Evolutionary conservation across 345 rosid genomes (phyloP).

Genomic region (Eucalyptus cloeziana): DNA sequence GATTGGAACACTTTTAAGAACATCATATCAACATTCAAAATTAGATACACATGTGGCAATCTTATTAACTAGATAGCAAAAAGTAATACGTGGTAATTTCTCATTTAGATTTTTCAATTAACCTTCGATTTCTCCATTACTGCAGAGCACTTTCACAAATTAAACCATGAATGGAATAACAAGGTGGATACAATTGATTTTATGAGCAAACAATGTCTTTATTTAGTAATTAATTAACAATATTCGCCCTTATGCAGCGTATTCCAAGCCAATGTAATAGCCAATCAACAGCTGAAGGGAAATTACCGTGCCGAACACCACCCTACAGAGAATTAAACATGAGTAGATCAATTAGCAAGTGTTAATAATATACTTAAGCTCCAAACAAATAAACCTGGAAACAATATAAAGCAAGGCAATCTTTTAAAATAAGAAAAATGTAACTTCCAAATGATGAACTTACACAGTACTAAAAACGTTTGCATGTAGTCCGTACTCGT

Average conservation of each 20-base stretch:
- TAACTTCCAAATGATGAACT: too few species aligned
- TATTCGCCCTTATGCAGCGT: not conserved
- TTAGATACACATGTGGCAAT: not conserved
- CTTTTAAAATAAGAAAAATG: too few species aligned
- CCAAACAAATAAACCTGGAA: not conserved
- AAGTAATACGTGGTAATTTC: not conserved
- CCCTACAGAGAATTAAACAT: slow-evolving; percentile 24
- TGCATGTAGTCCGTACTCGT: too few species aligned
- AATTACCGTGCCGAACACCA: slow-evolving; percentile 59
- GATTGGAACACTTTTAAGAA: not conserved
- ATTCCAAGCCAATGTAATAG: slow-evolving; percentile 17
- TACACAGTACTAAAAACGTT: too few species aligned
- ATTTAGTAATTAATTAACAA: not conserved
- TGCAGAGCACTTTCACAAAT: not conserved
- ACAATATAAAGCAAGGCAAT: not conserved
- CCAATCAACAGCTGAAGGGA: slow-evolving; percentile 46
- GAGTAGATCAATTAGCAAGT: not conserved
- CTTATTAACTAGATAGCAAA: not conserved
- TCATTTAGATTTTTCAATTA: not conserved
- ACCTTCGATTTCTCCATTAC: not conserved
- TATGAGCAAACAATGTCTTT: not conserved
- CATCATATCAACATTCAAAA: not conserved
- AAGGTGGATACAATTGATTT: not conserved
- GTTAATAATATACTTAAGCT: not conserved
- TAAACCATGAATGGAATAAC: not conserved